These are phyloP conservation scores for Phytophthora pinifolia DNA, from an alignment of 352 stramenopile genomes.

Conservation along the genomic window DNA sequence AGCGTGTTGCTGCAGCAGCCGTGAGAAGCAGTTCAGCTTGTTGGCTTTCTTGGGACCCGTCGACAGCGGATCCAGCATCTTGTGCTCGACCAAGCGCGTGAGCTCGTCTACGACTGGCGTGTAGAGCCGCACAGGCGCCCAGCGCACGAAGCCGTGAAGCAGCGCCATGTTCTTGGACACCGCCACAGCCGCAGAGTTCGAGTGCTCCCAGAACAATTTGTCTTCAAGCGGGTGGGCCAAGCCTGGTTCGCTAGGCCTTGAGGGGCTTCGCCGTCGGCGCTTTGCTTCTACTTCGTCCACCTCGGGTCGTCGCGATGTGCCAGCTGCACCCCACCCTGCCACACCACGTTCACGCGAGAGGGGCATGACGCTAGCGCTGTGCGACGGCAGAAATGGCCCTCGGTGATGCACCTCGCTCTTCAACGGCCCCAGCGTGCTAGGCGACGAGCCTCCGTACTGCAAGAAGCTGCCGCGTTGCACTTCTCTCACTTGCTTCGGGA, in stretches of 20 bases:
- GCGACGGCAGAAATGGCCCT: background rate
- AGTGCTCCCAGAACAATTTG: slow-evolving; percentile 56
- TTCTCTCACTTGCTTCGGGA: slow-evolving; percentile 4
- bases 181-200: slow-evolving; percentile 35
- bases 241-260: background rate
- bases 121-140: slow-evolving; percentile 49
- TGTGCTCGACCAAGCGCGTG: slow-evolving; percentile 38
- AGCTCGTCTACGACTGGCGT: slow-evolving; percentile 50
- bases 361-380: slow-evolving; percentile 11
- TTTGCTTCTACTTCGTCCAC: slow-evolving; percentile 11
- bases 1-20: slow-evolving; percentile 43
- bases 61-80: slow-evolving; percentile 33
- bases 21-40: slow-evolving; percentile 53
- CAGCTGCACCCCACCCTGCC: background rate
- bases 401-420: background rate
- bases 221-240: slow-evolving; percentile 35
- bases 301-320: background rate
- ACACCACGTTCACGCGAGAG: slow-evolving; percentile 1
- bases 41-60: slow-evolving; percentile 6
- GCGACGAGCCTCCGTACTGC: background rate
- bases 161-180: slow-evolving; percentile 68
- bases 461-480: background rate
- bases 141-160: slow-evolving; percentile 46
- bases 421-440: background rate
- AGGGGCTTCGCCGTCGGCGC: slow-evolving; percentile 5